Base-by-base conservation (phyloP, 441 rosid genomes). In the Manihot esculenta region DNA sequence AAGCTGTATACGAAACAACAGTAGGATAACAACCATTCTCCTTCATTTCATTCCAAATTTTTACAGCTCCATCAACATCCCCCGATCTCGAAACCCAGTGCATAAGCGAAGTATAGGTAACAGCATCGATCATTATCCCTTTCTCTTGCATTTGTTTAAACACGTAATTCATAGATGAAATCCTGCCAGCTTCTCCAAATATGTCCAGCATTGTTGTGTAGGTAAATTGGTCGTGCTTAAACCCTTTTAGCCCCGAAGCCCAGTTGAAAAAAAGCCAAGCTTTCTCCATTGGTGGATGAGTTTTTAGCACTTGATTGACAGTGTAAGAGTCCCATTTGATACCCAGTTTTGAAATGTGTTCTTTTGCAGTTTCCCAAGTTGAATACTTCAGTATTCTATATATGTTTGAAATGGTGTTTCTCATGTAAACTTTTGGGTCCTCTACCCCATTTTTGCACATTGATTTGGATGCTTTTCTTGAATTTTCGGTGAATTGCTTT, bases 201-300 rank as follows among this genome's bases (percentile, higher is more conserved):
- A 93, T 87, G 66, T 91, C 94, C 35, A 93, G 89, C 94, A 93
- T 93, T 45, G 98, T 93, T 24, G 98, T 91, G 87, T 80, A 87
- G 21, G 97, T 91, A 82, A 87, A 93, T 54, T 85, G 96, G 66
- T 93, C 97, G 74, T 89, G 97, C 77, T 89, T 93, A 65, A 93
- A 91, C 35, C 86, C 87, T 68, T 72, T 83, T 53, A 84, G 30
- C 21, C 57, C 53, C 9, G 89, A 66, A 38, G 83, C 97, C 97
- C 97, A 91, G 74, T 86, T 83, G 85, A 91, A 91, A 70, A 91
- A 87, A 45, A 91, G 86, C 96, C 98, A 91, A 0, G 97, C 89
- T 53, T 93, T 93, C 76, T 93, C 86, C 97, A 89, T 88, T 4
- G 98, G 98, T 5, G 97, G 98, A 56, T 91, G 96, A 59, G 94